Evolutionary conservation across 306 rosid species (phyloP).

Genomic region (Astragalus glycyphyllos): DNA sequence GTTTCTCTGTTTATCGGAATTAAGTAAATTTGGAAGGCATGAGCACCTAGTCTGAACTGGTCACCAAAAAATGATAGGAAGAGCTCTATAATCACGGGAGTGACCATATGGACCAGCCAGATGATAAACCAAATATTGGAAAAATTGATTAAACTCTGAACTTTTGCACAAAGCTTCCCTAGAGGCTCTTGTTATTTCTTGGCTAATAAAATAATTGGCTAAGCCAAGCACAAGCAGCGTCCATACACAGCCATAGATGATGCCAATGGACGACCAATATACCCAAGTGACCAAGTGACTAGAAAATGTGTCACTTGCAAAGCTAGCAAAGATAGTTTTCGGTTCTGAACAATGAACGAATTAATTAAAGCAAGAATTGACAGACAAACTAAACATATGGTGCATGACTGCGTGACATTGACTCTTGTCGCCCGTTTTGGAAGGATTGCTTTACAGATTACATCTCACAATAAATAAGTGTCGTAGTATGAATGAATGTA

Average conservation of each 20-base stretch:
- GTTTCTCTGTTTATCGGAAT: too few relatives aligned
- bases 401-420: slow-evolving; percentile 36
- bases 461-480: not conserved
- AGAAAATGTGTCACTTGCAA: not conserved
- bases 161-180: too few relatives aligned
- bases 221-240: not conserved
- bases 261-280: not conserved
- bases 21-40: too few relatives aligned
- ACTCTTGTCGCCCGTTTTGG: slow-evolving; percentile 18
- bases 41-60: too few relatives aligned
- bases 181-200: not conserved
- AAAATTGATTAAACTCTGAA: too few relatives aligned
- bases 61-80: too few relatives aligned
- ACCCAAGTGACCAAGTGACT: not conserved
- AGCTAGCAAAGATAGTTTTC: slow-evolving; percentile 3
- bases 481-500: too few relatives aligned
- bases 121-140: too few relatives aligned
- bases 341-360: not conserved
- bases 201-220: not conserved
- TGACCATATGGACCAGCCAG: too few relatives aligned
- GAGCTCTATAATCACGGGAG: too few relatives aligned
- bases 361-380: slow-evolving; percentile 36
- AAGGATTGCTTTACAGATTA: not conserved
- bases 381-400: slow-evolving; percentile 15
- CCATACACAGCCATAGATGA: not conserved